Conservation (phyloP, 2,329 filamentous ascomycete species). For the Cladophialophora exuberans region DNA sequence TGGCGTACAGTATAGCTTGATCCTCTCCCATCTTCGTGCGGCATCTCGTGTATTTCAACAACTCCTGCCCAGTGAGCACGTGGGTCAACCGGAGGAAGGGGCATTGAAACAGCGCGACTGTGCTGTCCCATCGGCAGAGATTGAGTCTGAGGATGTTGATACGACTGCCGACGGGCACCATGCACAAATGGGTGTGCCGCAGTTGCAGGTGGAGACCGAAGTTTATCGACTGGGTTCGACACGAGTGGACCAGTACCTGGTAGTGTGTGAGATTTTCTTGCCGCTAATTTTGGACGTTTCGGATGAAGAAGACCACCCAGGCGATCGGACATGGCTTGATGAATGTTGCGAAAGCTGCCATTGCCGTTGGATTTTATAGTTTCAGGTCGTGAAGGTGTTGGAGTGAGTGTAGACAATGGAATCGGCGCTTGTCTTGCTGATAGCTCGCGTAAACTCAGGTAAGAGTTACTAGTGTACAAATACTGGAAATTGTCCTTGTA, state of each 20-base stretch:
- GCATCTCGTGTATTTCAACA: constrained; percentile 26
- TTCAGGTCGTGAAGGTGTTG: constrained; percentile 33
- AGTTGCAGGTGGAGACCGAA: constrained; percentile 18
- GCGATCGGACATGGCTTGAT: constrained; percentile 19
- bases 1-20: constrained; percentile 26
- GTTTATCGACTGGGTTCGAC: constrained; percentile 27
- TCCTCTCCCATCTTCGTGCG: constrained; percentile 20
- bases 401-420: constrained; percentile 18
- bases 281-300: constrained; percentile 27
- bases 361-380: constrained; percentile 26
- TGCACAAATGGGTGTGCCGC: constrained; percentile 12
- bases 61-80: constrained; percentile 48
- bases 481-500: constrained; percentile 32
- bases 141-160: constrained; percentile 5
- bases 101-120: constrained; percentile 29
- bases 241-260: constrained; percentile 33
- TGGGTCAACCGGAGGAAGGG: constrained; percentile 45
- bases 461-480: constrained; percentile 27
- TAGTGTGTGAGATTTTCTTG: constrained; percentile 31
- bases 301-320: constrained; percentile 20
- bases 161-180: constrained; percentile 18
- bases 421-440: constrained; percentile 12
- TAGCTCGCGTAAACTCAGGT: constrained; percentile 20
- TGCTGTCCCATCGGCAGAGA: constrained; percentile 6
- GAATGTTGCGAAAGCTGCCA: constrained; percentile 20